Conservation (phyloP, 192 early-diverging fungal genomes). For the Coemansia asiatica region DNA sequence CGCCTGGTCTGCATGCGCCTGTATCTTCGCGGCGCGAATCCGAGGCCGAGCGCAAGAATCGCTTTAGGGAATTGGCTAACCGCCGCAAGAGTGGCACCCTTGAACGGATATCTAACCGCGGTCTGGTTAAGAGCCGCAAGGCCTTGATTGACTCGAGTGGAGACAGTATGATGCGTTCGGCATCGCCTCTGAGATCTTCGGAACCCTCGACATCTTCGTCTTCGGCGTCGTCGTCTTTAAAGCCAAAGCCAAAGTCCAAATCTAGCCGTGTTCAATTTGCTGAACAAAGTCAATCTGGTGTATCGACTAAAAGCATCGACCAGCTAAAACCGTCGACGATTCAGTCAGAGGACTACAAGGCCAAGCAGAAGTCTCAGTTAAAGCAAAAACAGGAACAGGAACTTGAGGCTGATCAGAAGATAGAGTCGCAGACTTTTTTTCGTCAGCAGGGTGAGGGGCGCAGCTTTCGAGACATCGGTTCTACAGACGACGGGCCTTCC, state of each 20-base stretch:
- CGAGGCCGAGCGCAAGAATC: conserved; percentile 32
- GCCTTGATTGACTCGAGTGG: conserved; percentile 41
- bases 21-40: conserved; percentile 21
- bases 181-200: conserved; percentile 5
- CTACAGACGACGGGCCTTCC: conserved; percentile 14
- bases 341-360: neutral
- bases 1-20: conserved; percentile 8
- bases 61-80: conserved; percentile 38
- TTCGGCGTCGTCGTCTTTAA: neutral
- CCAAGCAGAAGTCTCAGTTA: neutral
- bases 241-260: neutral
- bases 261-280: conserved; percentile 22
- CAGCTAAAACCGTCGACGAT: neutral
- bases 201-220: conserved; percentile 12
- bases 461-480: conserved; percentile 17
- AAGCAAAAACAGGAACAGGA: neutral
- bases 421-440: conserved; percentile 45
- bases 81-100: conserved; percentile 55
- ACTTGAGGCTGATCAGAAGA: too few relatives aligned
- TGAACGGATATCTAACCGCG: conserved; percentile 47
- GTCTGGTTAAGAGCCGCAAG: conserved; percentile 41
- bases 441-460: conserved; percentile 44
- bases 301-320: neutral
- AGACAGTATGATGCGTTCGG: neutral
- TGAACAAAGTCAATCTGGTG: neutral